Conservation (phyloP, 164 flowering plant genomes). For the Nelumbo lutea region DNA sequence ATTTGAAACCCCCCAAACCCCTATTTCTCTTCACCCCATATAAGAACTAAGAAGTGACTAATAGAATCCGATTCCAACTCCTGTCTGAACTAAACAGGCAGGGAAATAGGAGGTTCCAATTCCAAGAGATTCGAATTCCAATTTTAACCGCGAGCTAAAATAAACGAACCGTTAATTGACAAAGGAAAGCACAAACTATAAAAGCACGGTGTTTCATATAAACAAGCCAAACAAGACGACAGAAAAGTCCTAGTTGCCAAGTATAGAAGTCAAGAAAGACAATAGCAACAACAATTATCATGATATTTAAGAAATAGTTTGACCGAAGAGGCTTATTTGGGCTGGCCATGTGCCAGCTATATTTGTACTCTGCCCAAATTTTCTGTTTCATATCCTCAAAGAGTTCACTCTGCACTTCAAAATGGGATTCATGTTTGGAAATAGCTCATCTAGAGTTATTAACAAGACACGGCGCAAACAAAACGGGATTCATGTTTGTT, state of each 20-base stretch:
- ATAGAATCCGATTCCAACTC: too few relatives aligned
- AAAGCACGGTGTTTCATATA: neutral
- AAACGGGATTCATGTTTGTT: constrained; percentile 46
- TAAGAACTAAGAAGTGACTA: too few relatives aligned
- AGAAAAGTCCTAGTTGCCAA: constrained; percentile 37
- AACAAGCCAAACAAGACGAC: neutral
- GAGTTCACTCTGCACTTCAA: constrained; percentile 89
- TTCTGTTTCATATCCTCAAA: constrained; percentile 90
- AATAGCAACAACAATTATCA: constrained; percentile 60
- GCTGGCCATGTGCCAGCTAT: constrained; percentile 66
- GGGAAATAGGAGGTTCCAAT: too few relatives aligned
- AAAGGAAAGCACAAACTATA: neutral
- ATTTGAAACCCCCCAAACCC: too few relatives aligned
- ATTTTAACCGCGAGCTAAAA: neutral
- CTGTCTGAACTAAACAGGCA: too few relatives aligned
- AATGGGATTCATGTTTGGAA: constrained; percentile 37
- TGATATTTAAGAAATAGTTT: constrained; percentile 89
- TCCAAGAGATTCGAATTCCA: too few relatives aligned
- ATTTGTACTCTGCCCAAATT: constrained; percentile 87
- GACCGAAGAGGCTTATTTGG: constrained; percentile 87
- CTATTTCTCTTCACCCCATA: too few relatives aligned
- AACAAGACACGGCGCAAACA: constrained; percentile 41
- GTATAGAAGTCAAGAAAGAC: constrained; percentile 64
- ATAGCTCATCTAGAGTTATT: constrained; percentile 54
- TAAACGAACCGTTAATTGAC: neutral